These are phyloP conservation scores for Phytophthora litchii DNA, from an alignment of 352 stramenopile species.

Conservation along the genomic window DNA sequence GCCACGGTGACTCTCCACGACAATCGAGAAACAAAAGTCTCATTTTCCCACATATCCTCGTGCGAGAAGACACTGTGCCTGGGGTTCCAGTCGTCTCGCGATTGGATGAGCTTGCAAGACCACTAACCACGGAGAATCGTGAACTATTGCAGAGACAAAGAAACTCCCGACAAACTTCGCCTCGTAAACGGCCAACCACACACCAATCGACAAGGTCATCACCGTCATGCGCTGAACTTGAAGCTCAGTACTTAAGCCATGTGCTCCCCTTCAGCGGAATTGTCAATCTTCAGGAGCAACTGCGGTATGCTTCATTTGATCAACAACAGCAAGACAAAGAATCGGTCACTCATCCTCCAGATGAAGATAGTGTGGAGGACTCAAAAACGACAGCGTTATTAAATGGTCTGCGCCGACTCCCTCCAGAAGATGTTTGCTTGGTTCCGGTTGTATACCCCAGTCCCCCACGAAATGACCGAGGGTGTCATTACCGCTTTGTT, in stretches of 20 bases:
- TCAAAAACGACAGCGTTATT: conserved; percentile 47
- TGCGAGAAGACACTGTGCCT: conserved; percentile 26
- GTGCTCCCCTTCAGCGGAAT: conserved; percentile 51
- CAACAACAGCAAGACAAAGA: conserved; percentile 29
- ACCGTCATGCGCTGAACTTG: conserved; percentile 42
- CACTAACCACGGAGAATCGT: conserved; percentile 18
- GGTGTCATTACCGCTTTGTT: conserved; percentile 34
- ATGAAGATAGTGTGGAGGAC: conserved; percentile 15
- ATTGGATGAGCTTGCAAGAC: conserved; percentile 29
- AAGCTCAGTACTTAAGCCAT: conserved; percentile 57
- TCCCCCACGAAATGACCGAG: conserved; percentile 8
- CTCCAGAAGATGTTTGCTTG: conserved; percentile 51
- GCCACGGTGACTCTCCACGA: not conserved
- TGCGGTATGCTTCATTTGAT: conserved; percentile 51
- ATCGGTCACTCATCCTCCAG: not conserved
- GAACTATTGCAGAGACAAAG: conserved; percentile 2
- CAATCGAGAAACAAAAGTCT: conserved; percentile 31
- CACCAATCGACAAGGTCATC: conserved; percentile 7
- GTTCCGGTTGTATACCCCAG: conserved; percentile 29
- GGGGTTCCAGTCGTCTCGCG: conserved; percentile 11
- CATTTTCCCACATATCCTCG: conserved; percentile 56
- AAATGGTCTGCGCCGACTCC: conserved; percentile 45
- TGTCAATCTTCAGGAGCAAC: conserved; percentile 48
- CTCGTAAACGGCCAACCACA: conserved; percentile 11
- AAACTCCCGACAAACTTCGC: conserved; percentile 5